Evolutionary conservation across 345 rosid species (phyloP).

Genomic region (Eucalyptus pauciflora): DNA sequence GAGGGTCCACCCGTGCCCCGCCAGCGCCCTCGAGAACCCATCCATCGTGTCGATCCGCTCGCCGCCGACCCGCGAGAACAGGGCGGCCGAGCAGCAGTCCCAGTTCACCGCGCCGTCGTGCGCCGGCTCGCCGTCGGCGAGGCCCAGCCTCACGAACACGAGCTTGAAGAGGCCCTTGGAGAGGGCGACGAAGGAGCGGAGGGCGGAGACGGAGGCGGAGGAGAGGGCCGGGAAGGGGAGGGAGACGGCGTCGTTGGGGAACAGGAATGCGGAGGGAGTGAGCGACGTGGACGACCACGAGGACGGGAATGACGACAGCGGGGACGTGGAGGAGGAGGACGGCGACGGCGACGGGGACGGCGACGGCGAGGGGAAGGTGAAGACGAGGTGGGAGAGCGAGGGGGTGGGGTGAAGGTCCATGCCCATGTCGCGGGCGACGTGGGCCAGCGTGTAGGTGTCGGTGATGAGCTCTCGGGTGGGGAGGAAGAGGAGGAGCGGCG

Average conservation of each 20-base stretch:
- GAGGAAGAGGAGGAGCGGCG: slow-evolving; percentile 44
- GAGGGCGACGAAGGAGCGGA: slow-evolving; percentile 56
- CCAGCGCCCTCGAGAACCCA: slow-evolving; percentile 39
- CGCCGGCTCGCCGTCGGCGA: neutral
- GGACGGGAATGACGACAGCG: neutral
- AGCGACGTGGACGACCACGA: slow-evolving; percentile 1
- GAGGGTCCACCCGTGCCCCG: slow-evolving; percentile 60
- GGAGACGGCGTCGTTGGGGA: slow-evolving; percentile 43
- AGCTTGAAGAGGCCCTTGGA: slow-evolving; percentile 62
- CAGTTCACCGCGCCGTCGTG: slow-evolving; percentile 23
- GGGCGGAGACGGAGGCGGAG: slow-evolving; percentile 38
- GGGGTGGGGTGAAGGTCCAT: slow-evolving; percentile 65
- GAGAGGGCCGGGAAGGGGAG: slow-evolving; percentile 59
- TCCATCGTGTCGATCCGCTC: slow-evolving; percentile 49
- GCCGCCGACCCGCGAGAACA: slow-evolving; percentile 31
- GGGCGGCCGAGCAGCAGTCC: slow-evolving; percentile 67
- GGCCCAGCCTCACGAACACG: slow-evolving; percentile 11
- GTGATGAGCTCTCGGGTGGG: slow-evolving; percentile 42
- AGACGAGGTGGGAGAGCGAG: slow-evolving; percentile 67
- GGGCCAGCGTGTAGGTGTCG: slow-evolving; percentile 46
- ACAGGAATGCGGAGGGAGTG: slow-evolving; percentile 7
- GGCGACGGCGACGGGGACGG: slow-evolving; percentile 11
- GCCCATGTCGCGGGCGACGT: slow-evolving; percentile 59
- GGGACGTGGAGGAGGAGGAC: neutral
- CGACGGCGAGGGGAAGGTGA: slow-evolving; percentile 33